Conservation (phyloP, 106 monocot species). For the Dendrobium officinale region DNA sequence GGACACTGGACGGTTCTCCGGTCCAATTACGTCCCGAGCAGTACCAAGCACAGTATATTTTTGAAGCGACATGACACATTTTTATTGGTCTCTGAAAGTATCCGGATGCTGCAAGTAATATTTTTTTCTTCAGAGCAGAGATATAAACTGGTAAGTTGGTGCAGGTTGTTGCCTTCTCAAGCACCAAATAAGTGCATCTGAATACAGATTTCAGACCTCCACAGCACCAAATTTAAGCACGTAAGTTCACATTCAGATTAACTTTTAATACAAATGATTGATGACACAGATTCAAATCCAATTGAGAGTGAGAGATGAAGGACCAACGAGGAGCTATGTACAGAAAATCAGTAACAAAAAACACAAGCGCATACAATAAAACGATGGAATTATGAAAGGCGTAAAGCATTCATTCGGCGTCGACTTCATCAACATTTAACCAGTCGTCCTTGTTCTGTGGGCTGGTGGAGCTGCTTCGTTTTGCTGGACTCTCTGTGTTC, state of each 20-base stretch:
- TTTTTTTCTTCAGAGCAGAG: no score
- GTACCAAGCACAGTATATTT: no score
- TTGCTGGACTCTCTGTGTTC: background rate
- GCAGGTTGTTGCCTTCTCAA: background rate
- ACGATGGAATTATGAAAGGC: background rate
- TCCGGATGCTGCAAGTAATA: no score
- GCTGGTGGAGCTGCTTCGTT: background rate
- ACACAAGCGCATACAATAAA: background rate
- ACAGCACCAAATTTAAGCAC: background rate
- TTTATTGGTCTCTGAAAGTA: no score
- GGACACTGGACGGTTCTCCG: no score
- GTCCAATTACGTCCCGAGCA: no score
- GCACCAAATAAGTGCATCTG: background rate
- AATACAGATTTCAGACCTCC: background rate
- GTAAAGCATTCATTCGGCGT: background rate
- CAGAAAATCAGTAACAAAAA: background rate
- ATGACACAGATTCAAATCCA: conserved; percentile 3
- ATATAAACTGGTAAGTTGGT: background rate
- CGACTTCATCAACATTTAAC: conserved; percentile 15
- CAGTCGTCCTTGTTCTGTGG: conserved; percentile 7
- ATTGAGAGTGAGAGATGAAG: background rate
- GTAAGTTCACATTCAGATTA: background rate
- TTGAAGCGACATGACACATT: no score
- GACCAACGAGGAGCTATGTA: conserved; percentile 1
- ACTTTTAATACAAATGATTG: background rate